Evolutionary conservation across 345 rosid genomes (phyloP).

Genomic region (Abelmoschus esculentus): DNA sequence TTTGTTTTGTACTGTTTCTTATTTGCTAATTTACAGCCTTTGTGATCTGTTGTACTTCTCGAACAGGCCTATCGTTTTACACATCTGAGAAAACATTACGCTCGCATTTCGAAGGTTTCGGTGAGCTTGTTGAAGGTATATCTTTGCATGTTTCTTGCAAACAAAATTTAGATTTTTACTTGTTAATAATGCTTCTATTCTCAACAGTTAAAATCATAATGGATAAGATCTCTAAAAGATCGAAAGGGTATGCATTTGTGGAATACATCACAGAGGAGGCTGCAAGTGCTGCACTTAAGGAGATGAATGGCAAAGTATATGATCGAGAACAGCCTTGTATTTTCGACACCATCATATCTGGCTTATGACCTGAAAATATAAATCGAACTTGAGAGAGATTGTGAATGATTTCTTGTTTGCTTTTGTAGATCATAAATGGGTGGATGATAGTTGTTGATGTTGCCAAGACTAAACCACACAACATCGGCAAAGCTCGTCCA

Average conservation of each 20-base stretch:
- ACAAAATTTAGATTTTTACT: neutral
- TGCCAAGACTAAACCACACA: constrained; percentile 56
- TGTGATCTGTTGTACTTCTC: neutral
- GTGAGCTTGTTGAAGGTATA: constrained; percentile 86
- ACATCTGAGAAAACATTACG: constrained; percentile 92
- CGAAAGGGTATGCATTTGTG: constrained; percentile 86
- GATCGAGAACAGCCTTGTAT: neutral
- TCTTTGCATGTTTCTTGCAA: neutral
- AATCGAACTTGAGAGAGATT: neutral
- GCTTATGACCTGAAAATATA: neutral
- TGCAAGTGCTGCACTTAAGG: constrained; percentile 74
- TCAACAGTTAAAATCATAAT: constrained; percentile 75
- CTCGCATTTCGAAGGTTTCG: constrained; percentile 82
- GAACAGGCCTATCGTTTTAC: constrained; percentile 79
- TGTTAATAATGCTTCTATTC: constrained; percentile 3
- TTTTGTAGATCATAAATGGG: constrained; percentile 81
- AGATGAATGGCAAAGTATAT: constrained; percentile 92
- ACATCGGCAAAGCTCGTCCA: constrained; percentile 28
- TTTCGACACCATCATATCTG: neutral
- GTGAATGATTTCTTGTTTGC: constrained; percentile 14
- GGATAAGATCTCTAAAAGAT: constrained; percentile 96
- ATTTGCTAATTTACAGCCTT: constrained; percentile 10
- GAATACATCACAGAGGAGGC: constrained; percentile 93
- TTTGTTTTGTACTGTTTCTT: neutral
- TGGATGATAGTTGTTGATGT: constrained; percentile 99